Evolutionary conservation across 2,329 filamentous ascomycete species (phyloP).

Genomic region (Delphinella strobiligena): DNA sequence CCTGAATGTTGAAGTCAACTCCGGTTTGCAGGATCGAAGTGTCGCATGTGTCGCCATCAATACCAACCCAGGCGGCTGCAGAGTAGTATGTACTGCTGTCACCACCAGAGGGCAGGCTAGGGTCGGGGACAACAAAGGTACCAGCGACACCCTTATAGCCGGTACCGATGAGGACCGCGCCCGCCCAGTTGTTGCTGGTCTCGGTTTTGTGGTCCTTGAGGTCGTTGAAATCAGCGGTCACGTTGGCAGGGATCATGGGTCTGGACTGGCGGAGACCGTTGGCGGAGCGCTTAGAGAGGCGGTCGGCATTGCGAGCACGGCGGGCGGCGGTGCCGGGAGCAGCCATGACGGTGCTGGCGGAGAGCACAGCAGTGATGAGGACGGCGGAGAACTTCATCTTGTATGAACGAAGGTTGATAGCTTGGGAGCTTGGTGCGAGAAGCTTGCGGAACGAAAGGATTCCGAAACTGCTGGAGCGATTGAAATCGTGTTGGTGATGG

Average conservation of each 20-base stretch:
- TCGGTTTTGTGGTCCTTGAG: slow-evolving; percentile 31
- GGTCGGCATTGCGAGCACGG: slow-evolving; percentile 18
- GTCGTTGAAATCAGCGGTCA: slow-evolving; percentile 16
- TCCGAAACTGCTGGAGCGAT: neutral
- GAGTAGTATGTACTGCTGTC: slow-evolving; percentile 28
- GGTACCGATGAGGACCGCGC: slow-evolving; percentile 41
- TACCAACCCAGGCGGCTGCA: slow-evolving; percentile 48
- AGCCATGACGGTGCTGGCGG: slow-evolving; percentile 31
- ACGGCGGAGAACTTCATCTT: slow-evolving; percentile 40
- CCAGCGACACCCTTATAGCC: slow-evolving; percentile 43
- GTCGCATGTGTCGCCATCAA: slow-evolving; percentile 47
- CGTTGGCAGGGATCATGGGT: slow-evolving; percentile 18
- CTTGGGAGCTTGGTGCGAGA: neutral
- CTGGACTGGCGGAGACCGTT: slow-evolving; percentile 17
- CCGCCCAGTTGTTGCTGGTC: slow-evolving; percentile 49
- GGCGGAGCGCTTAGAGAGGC: slow-evolving; percentile 14
- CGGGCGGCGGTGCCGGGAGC: slow-evolving; percentile 34
- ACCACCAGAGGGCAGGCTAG: slow-evolving; percentile 28
- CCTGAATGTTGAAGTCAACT: slow-evolving; percentile 41
- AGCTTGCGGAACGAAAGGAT: neutral
- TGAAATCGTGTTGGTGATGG: neutral
- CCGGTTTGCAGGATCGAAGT: slow-evolving; percentile 46
- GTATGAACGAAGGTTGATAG: neutral
- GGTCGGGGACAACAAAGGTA: slow-evolving; percentile 41
- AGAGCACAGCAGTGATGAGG: slow-evolving; percentile 23